phyloP scores from a whole-genome alignment of 352 stramenopile species.

The Globisporangium yorkense region DNA sequence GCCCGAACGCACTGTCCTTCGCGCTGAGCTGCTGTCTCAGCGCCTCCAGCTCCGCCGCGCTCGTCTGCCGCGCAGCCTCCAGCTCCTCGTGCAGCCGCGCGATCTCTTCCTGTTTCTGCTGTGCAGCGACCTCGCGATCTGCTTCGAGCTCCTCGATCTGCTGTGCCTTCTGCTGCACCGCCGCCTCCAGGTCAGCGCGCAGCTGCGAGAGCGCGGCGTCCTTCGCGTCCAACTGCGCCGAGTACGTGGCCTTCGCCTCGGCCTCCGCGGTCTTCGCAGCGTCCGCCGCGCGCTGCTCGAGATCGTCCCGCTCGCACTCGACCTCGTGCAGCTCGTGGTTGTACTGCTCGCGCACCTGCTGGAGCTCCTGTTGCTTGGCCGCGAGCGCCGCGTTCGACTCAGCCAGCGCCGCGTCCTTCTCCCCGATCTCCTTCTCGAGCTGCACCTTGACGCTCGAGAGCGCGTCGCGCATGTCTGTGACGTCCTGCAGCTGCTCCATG shows the following conservation, averaged over 20 bases:
- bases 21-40: conserved; percentile 12
- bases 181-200: conserved; percentile 17
- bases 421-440: conserved; percentile 56
- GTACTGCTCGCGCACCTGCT: conserved; percentile 26
- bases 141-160: conserved; percentile 28
- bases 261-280: conserved; percentile 23
- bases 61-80: conserved; percentile 3
- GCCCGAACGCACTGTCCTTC: conserved; percentile 22
- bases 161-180: conserved; percentile 27
- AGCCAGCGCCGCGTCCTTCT: conserved; percentile 51
- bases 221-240: conserved; percentile 33
- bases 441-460: conserved; percentile 64
- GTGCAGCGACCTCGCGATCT: conserved; percentile 17
- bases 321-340: conserved; percentile 32
- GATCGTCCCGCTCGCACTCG: conserved; percentile 24
- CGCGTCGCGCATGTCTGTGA: conserved; percentile 77
- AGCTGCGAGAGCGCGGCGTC: conserved; percentile 13
- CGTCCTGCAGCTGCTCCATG: conserved; percentile 70
- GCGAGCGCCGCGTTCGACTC: conserved; percentile 14
- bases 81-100: conserved; percentile 14
- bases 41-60: conserved; percentile 13
- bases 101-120: conserved; percentile 26
- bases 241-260: conserved; percentile 21
- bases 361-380: conserved; percentile 33
- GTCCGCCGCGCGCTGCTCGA: conserved; percentile 28